These are phyloP conservation scores for Claviceps capensis DNA, from an alignment of 2,329 filamentous ascomycete species.

Conservation along the genomic window DNA sequence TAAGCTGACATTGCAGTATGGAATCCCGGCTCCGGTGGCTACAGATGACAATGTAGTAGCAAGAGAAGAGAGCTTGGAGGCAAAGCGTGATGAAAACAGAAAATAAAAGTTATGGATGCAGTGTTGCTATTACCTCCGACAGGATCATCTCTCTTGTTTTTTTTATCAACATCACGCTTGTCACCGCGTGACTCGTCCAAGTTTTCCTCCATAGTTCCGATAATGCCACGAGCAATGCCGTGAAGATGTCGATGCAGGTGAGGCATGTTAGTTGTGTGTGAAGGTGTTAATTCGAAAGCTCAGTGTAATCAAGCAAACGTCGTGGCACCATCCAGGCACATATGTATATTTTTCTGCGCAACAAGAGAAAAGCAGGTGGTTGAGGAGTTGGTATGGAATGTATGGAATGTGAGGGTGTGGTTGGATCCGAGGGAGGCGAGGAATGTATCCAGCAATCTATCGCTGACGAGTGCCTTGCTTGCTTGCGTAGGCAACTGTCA, in stretches of 20 bases:
- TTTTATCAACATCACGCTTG: not conserved
- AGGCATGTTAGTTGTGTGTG: conserved; percentile 15
- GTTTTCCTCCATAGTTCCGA: conserved; percentile 1
- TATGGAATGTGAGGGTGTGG: conserved; percentile 17
- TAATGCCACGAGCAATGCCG: not conserved
- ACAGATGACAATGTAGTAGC: too few relatives aligned
- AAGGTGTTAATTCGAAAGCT: not conserved
- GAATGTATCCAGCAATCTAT: conserved; percentile 13
- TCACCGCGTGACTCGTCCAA: not conserved
- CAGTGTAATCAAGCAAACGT: not conserved
- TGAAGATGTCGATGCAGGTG: conserved; percentile 16
- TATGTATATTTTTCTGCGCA: conserved; percentile 7
- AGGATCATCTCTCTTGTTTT: not conserved
- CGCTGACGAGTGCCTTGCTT: conserved; percentile 10
- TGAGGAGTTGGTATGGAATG: conserved; percentile 15
- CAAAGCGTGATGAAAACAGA: not conserved
- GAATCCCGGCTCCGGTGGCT: too few relatives aligned
- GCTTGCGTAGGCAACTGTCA: conserved; percentile 5
- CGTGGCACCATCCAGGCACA: conserved; percentile 1
- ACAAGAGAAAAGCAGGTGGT: conserved; percentile 1
- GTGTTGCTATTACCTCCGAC: conserved; percentile 1
- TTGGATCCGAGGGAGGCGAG: conserved; percentile 13
- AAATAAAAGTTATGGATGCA: not conserved
- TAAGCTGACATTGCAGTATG: too few relatives aligned
- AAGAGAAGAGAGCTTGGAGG: not conserved